Conservation (phyloP, 1,284 basidiomycete species). For the Cryptococcus sp. region DNA sequence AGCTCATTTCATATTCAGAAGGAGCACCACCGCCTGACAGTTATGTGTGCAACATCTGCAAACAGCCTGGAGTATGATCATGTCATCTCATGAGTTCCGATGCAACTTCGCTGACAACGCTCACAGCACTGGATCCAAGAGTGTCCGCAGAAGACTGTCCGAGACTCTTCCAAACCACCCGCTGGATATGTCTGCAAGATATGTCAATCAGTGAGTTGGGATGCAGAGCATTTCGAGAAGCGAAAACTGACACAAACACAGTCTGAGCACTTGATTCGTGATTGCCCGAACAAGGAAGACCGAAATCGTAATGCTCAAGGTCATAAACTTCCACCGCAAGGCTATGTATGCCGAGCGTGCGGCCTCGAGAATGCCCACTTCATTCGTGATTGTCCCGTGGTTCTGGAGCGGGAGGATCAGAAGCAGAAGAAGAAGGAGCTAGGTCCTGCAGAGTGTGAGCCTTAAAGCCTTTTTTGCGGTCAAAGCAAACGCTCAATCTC, state of each 20-base stretch:
- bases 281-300: constrained; percentile 74
- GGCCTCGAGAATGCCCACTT: constrained; percentile 73
- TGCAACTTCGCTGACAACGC: not conserved
- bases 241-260: constrained; percentile 42
- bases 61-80: constrained; percentile 55
- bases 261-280: constrained; percentile 79
- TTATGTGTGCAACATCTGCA: constrained; percentile 83
- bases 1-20: constrained; percentile 16
- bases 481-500: not conserved
- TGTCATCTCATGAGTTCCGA: not conserved
- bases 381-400: constrained; percentile 80
- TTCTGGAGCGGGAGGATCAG: constrained; percentile 56
- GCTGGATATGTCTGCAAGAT: constrained; percentile 50
- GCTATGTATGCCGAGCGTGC: constrained; percentile 85
- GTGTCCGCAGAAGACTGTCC: constrained; percentile 40
- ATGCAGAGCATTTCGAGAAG: too few species aligned
- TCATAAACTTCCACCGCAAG: constrained; percentile 66
- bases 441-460: constrained; percentile 61
- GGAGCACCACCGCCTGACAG: constrained; percentile 64
- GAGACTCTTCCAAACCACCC: constrained; percentile 31
- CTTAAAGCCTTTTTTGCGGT: not conserved
- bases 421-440: constrained; percentile 53
- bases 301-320: constrained; percentile 66
- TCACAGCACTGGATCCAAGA: constrained; percentile 51
- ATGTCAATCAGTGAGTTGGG: constrained; percentile 43